Evolutionary conservation across 202 grass and related monocot genomes (phyloP).

Genomic region (Cymbopogon flexuosus): DNA sequence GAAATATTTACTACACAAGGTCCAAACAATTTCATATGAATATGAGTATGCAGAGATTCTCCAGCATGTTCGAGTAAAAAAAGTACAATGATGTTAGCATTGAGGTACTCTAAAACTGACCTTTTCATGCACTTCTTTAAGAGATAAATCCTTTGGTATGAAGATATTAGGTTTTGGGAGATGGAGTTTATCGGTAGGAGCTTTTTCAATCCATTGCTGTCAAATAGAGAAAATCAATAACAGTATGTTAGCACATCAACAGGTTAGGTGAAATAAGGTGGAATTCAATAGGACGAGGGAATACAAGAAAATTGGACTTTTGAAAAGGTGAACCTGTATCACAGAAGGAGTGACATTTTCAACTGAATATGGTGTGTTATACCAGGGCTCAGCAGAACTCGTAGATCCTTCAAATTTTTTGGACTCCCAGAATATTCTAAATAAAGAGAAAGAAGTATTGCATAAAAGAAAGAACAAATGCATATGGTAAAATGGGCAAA

Average conservation of each 20-base stretch:
- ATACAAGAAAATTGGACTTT: constrained; percentile 24
- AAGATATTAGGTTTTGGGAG: constrained; percentile 86
- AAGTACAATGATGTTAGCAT: background rate
- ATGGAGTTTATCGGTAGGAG: constrained; percentile 71
- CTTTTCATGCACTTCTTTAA: constrained; percentile 66
- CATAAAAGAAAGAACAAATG: constrained; percentile 15
- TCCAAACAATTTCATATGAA: constrained; percentile 11
- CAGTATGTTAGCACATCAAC: constrained; percentile 2
- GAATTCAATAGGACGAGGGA: background rate
- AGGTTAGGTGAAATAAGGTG: constrained; percentile 1
- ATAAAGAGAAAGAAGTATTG: constrained; percentile 23
- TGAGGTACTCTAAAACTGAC: constrained; percentile 32
- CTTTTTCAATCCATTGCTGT: constrained; percentile 80
- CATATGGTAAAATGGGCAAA: background rate
- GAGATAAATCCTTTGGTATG: constrained; percentile 74
- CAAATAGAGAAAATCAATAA: constrained; percentile 22
- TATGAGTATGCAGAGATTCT: background rate
- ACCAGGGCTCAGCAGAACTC: constrained; percentile 76
- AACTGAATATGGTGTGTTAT: constrained; percentile 60
- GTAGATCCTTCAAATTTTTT: constrained; percentile 79
- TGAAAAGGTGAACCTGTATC: constrained; percentile 53
- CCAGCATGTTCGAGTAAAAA: background rate
- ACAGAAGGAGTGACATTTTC: constrained; percentile 57
- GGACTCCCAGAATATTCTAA: constrained; percentile 76
- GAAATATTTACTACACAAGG: constrained; percentile 3